Evolutionary conservation across 2,329 filamentous ascomycete genomes (phyloP), one percentile per base, ranked within the genome.

Genomic region (Laburnicola sp.): DNA sequence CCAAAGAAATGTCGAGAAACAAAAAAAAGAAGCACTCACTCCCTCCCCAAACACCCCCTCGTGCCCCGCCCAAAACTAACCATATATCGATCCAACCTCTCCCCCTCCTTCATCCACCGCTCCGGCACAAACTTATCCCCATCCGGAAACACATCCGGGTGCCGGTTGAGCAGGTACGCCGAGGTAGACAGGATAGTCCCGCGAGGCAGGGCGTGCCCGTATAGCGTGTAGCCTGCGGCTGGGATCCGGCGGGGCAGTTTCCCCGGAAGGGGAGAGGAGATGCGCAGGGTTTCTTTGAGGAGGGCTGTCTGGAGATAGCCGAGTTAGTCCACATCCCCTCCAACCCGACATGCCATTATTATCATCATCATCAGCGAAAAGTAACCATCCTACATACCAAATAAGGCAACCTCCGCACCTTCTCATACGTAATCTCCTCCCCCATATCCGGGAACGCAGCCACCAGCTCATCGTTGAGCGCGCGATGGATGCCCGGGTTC

Each of bases 31-130:
- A 5, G n/a, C 2, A 50, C 52, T 22, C 42, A 48, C 48, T 56
- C 50, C 31, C 52, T 54, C n/a, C 54, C 54, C 5, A 54, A 32
- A 42, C 54, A 54, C 26, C 52, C 48, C 9, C 54, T 31, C 0
- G 51, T 46, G 11, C 51, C 54, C 3, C 48, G 44, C 11, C 54
- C 39, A 36, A 57, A 57, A n/a, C 32, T 45, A 6, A 48, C 28
- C 48, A 57, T 50, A 39, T 54, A 54, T 30, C 50, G 54, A n/a
- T 57, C 54, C 2, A 57, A 45, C 23, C 45, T 22, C 3, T 37
- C 31, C 22, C 49, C 44, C 9, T 23, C 4, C 4, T 30, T 6
- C 3, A 54, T 32, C 54, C 54, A 57, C 4, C 54, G 39, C 2
- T 45, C 39, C 10, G 54, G 54, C 11, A 38, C 23, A 31, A 57